phyloP scores from a whole-genome alignment of 257 asterid species.

The Haberlea rhodopensis region DNA sequence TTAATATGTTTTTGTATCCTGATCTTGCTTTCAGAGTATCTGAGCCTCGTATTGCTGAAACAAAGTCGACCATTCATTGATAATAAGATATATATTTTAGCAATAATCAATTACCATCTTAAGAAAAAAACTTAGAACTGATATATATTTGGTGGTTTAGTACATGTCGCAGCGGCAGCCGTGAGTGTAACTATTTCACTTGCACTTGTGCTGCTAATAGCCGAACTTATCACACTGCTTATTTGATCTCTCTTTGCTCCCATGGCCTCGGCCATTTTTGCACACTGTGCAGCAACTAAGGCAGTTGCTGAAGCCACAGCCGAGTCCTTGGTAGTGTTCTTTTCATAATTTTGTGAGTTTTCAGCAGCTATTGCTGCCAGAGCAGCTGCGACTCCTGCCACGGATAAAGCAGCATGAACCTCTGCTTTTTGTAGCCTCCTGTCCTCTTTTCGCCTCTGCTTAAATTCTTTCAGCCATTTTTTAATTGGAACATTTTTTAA shows the following conservation, averaged over 20 bases:
- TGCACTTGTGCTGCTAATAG: slow-evolving; percentile 58
- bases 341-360: slow-evolving; percentile 35
- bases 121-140: background rate
- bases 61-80: slow-evolving; percentile 12
- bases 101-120: background rate
- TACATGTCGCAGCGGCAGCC: slow-evolving; percentile 88
- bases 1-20: slow-evolving; percentile 53
- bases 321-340: slow-evolving; percentile 41
- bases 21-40: slow-evolving; percentile 74
- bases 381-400: slow-evolving; percentile 93
- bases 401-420: slow-evolving; percentile 88
- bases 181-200: slow-evolving; percentile 68
- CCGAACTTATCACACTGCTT: slow-evolving; percentile 60
- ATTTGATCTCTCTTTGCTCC: slow-evolving; percentile 87
- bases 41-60: slow-evolving; percentile 84
- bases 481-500: slow-evolving; percentile 58
- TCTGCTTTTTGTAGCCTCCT: slow-evolving; percentile 78
- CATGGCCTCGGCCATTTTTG: slow-evolving; percentile 90
- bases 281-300: slow-evolving; percentile 87
- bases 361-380: slow-evolving; percentile 86
- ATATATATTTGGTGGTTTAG: background rate
- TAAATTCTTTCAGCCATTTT: slow-evolving; percentile 85
- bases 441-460: slow-evolving; percentile 68
- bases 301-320: slow-evolving; percentile 89
- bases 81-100: background rate